These are phyloP conservation scores for Byssoonygena ceratinophila DNA, from an alignment of 2,329 filamentous ascomycete species.

Conservation along the genomic window DNA sequence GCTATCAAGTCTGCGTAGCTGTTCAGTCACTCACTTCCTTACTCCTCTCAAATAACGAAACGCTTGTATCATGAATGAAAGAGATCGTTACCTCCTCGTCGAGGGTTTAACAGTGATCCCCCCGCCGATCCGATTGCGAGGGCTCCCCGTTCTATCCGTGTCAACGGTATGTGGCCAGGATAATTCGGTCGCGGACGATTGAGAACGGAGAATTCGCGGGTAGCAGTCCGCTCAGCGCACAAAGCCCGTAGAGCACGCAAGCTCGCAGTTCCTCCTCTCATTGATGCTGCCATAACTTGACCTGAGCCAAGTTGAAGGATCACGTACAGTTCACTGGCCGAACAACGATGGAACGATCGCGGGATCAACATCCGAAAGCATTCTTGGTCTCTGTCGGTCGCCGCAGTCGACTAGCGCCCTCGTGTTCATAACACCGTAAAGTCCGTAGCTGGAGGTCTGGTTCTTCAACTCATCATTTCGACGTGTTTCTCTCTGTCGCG, in stretches of 20 bases:
- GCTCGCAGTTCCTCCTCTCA: not conserved
- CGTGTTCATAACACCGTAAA: slow-evolving; percentile 1
- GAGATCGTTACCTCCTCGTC: slow-evolving; percentile 57
- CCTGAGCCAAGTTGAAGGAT: not conserved
- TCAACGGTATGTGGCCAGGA: slow-evolving; percentile 84
- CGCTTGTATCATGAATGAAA: not conserved
- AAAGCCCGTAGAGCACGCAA: not conserved
- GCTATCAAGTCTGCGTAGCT: slow-evolving; percentile 68
- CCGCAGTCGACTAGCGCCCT: not conserved
- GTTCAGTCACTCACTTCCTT: not conserved
- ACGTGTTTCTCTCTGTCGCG: not conserved
- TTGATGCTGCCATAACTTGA: not conserved
- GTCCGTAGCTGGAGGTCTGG: not conserved
- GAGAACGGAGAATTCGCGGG: slow-evolving; percentile 63
- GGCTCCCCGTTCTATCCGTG: slow-evolving; percentile 60
- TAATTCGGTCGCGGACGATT: slow-evolving; percentile 80
- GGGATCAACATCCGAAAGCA: not conserved
- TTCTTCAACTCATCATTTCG: not conserved
- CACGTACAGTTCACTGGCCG: not conserved
- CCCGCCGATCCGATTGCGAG: slow-evolving; percentile 55
- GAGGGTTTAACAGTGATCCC: slow-evolving; percentile 58
- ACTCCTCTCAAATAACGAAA: not conserved
- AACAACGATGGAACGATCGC: not conserved
- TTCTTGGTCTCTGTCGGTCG: not conserved
- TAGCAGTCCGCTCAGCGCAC: slow-evolving; percentile 4